A percentile compares a stretch with the other conserved stretches of the same genome.
Evolutionary conservation across 352 stramenopile species (phyloP).

Genomic region (Pythium rhizo-oryzae): DNA sequence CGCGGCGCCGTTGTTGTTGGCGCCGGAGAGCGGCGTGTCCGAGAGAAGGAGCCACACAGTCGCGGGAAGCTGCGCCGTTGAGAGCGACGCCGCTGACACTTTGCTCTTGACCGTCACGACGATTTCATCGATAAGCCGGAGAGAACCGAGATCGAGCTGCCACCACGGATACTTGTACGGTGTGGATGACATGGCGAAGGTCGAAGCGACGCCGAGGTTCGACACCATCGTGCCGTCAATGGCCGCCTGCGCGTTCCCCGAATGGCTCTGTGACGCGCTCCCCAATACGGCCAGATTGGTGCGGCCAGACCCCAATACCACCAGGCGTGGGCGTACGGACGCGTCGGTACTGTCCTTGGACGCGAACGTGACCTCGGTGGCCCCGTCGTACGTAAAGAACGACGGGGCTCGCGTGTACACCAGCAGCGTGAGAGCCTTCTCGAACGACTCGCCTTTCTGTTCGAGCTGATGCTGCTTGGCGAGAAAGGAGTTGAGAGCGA

Average conservation of each 20-base stretch:
- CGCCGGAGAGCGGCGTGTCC: conserved; percentile 31
- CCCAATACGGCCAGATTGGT: conserved; percentile 48
- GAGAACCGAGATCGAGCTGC: conserved; percentile 43
- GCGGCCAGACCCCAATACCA: conserved; percentile 48
- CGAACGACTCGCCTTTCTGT: conserved; percentile 12
- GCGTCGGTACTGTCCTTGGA: conserved; percentile 50
- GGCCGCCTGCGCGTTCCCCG: conserved; percentile 51
- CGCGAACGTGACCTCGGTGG: conserved; percentile 59
- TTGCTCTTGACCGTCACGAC: conserved; percentile 53
- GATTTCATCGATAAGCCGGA: conserved; percentile 51
- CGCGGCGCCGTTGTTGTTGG: conserved; percentile 40
- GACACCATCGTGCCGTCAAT: conserved; percentile 45
- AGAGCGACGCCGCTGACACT: conserved; percentile 34
- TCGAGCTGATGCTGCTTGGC: conserved; percentile 27
- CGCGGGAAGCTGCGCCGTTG: conserved; percentile 33
- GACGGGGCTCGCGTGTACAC: conserved; percentile 49
- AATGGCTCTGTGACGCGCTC: conserved; percentile 47
- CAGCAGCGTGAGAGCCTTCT: conserved; percentile 43
- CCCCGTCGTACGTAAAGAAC: conserved; percentile 51
- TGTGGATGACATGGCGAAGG: conserved; percentile 53
- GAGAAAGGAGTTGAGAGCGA: conserved; percentile 56
- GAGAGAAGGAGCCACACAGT: conserved; percentile 60
- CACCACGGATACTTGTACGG: conserved; percentile 63
- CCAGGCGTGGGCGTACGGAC: conserved; percentile 43
- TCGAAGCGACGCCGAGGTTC: conserved; percentile 42